Base-by-base conservation (phyloP, 2,329 filamentous ascomycete species). In the Paraconiothyrium brasiliense region DNA sequence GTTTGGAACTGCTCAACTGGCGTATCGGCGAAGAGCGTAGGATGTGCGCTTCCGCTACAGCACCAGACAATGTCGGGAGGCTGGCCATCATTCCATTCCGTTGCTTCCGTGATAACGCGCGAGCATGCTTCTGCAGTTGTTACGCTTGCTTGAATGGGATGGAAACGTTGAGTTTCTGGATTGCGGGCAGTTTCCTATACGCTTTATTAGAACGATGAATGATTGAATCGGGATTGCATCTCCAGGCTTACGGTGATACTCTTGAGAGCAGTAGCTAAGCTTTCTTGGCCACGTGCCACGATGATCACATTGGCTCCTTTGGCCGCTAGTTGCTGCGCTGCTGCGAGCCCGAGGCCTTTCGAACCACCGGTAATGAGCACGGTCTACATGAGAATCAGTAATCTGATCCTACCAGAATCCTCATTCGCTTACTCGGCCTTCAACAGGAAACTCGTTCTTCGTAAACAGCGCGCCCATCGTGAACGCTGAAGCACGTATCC, bases 11-110 rank as follows among this genome's bases (percentile, higher is more conserved):
- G 61, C 2, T 74, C 66, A 4, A 76, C 35, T 0, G 75, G 72
- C 1, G 77, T 78, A 51, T 82, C 78, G 35, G 78, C 67, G 66
- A 82, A 81, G 1, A 78, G 64, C 2, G 66, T 69, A 1, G 77
- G 76, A 27, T 65, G 60, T 11, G 63, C 60, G 41, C 61, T 63
- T 13, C 63, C 63, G 39, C 61, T 63, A 47, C 63, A 65, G 55
- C 61, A 65, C 63, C 63, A 65, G 24, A 65, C 63, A 37, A 65
- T 65, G 39, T 65, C 63, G 9, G 63, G 63, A 20, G 63, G 57
- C 2, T 47, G 24, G 43, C 55, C 58, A 39, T 61, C 24, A 35
- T 65, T 65, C 63, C 63, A 65, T 37, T 35, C 47, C 34, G 54
- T 65, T 22, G 57, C 41, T 43, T 65, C 60, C 16, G 34, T 43